Evolutionary conservation across 495 filamentous ascomycete genomes (phyloP).

Genomic region (Podospora tetraspora): DNA sequence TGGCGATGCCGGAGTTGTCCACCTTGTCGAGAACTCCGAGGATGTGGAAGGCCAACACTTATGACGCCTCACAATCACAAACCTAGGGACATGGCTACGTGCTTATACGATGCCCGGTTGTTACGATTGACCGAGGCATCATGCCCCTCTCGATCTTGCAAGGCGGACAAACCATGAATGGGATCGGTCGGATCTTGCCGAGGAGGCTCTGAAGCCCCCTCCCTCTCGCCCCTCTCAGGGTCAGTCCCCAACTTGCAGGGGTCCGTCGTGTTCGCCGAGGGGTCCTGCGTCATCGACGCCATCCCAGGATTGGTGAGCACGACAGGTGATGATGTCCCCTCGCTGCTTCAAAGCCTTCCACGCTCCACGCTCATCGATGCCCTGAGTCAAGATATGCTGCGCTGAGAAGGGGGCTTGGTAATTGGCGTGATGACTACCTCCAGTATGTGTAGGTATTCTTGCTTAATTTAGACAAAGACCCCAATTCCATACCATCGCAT

Average conservation of each 20-base stretch:
- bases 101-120: not conserved
- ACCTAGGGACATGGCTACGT: too few relatives aligned
- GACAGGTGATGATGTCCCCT: not conserved
- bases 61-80: too few relatives aligned
- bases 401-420: not conserved
- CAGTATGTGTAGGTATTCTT: not conserved
- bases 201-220: not conserved
- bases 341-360: not conserved
- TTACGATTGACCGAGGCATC: not conserved
- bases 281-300: slow-evolving; percentile 15
- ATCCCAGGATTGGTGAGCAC: not conserved
- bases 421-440: not conserved
- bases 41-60: not conserved
- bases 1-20: not conserved
- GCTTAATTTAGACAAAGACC: not conserved
- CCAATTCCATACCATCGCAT: not conserved
- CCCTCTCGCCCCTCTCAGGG: not conserved
- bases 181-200: not conserved
- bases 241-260: not conserved
- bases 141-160: not conserved
- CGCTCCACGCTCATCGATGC: too few relatives aligned
- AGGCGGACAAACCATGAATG: not conserved
- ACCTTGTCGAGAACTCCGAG: not conserved
- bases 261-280: not conserved
- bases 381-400: not conserved